Base-by-base conservation (phyloP, 1,284 basidiomycete species). In the Hemileia vastatrix region DNA sequence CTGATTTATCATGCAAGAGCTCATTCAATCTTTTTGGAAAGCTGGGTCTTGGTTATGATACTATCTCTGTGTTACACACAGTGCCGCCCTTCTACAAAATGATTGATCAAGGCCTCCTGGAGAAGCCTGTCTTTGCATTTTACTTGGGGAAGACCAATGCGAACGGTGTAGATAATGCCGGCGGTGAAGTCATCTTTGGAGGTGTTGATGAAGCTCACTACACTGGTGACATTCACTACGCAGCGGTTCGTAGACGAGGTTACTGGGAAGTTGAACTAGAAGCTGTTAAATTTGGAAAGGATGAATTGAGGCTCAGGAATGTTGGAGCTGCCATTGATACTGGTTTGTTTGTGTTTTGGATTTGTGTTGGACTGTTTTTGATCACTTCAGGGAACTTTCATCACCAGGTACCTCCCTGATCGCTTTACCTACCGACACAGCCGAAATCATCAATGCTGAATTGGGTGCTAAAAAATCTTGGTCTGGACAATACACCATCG, bases 391-490 rank as follows among this genome's bases (percentile, higher is more conserved):
- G n/a, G n/a, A 11, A 23, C 18, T 11, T n/a, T 45, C n/a, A 6
- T 21, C 69, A 67, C 70, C 70, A 84, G 88, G 90, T 62, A 93
- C 90, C 56, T 91, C 88, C 11, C 80, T 94, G 65, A 94, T 95
- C 68, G 90, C 86, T 55, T 81, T 95, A 64, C 95, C 95, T 63
- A 86, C 86, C 65, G 94, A 98, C 74, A 83, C 97, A 61, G 92
- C 94, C 65, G 95, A 98, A 80, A 90, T 99, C 86, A 80, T 99
- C 72, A 98, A 99, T 81, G 84, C 90, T 63, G 88, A 94, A 78
- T 81, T 77, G 69, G 91, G 90, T 67, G 93, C 92, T 13, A 88
- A 83, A 77, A 90, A 87, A 77, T 84, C 86, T 1, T 95, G 91
- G 91, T 93, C 87, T 71, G 92, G 92, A 45, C 92, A 95, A 78